Evolutionary conservation across 2,329 filamentous ascomycete genomes (phyloP), one percentile per base, ranked within the genome.

Genomic region (Arthrobotrys iridis): DNA sequence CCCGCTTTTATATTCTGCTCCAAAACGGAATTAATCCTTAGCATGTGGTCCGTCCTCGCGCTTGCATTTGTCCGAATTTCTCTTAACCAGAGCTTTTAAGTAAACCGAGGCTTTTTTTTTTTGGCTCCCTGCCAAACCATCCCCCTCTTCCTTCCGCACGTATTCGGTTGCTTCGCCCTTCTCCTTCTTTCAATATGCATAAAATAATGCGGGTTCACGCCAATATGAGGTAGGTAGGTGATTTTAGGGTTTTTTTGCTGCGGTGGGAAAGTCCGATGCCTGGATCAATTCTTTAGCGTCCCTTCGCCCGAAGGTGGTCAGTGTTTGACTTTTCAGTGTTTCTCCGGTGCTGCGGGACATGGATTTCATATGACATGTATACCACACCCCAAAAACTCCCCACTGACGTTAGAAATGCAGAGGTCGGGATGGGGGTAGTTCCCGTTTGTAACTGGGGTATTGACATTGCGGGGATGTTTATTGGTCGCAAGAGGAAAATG

Each of bases 11-110:
- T 58, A 48, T 45, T 43, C 41, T 28, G n/a, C 15, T 40, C 20
- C 24, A 20, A 5, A 4, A 33, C 28, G 28, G 10, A 10, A 33
- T 5, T 5, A 33, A 33, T 33, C 28, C 46, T 52, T 55, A 58
- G 45, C 70, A 74, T 74, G 70, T 74, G 70, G 70, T 15, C 52
- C 62, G 46, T 74, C 62, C 70, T 66, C 50, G 57, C 26, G 62
- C 45, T 62, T 66, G 70, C 62, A 74, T 74, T 74, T 74, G 70
- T 74, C 70, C 70, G 62, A 67, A 15, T 18, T 35, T 33, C 3
- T 33, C 37, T n/a, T 30, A 20, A 5, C 28, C 10, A n/a, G n/a
- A n/a, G n/a, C n/a, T n/a, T n/a, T n/a, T n/a, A n/a, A n/a, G n/a
- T 55, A 37, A 55, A 55, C 50, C 50, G 35, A 55, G 50, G 50